Conservation (phyloP, 208 protist genomes). For the Acanthamoeba rhysodes region DNA sequence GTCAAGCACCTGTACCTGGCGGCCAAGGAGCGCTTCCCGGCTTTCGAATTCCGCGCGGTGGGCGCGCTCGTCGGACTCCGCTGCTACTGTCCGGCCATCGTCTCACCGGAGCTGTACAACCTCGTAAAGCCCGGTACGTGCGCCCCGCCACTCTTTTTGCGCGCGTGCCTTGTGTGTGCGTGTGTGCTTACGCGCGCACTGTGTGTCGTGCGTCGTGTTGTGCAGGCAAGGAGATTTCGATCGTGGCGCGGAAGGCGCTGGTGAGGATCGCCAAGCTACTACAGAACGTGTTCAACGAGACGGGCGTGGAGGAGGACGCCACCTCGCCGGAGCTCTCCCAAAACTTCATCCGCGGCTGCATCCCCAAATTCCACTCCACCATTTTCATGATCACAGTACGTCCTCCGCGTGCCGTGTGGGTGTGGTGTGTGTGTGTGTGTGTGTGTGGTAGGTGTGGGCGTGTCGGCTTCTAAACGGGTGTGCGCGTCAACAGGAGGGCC, state of each 20-base stretch:
- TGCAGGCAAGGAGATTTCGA: constrained; percentile 6
- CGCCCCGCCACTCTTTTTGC: too few species aligned
- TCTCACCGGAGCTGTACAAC: constrained; percentile 20
- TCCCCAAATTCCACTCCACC: constrained; percentile 44
- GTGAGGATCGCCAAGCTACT: constrained; percentile 34
- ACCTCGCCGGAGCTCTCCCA: not conserved
- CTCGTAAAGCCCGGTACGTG: constrained; percentile 9
- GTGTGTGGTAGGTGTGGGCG: too few species aligned
- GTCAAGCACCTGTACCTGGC: not conserved
- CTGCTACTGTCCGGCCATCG: constrained; percentile 55
- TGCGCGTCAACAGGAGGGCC: not conserved
- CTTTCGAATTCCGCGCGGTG: constrained; percentile 36
- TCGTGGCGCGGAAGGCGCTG: not conserved
- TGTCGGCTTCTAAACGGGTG: not conserved
- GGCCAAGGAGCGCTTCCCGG: constrained; percentile 25
- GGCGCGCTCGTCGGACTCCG: constrained; percentile 40
- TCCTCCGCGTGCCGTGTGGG: not conserved
- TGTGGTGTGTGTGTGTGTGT: not conserved
- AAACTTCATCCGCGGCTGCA: constrained; percentile 4
- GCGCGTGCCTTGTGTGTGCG: not conserved
- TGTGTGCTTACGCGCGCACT: not conserved
- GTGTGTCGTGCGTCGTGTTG: not conserved
- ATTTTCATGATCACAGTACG: not conserved
- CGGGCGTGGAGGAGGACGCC: not conserved
- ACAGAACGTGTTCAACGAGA: constrained; percentile 61